Percentiles rank a stretch among this genome's conserved stretches.
Evolutionary conservation across 1,139 yeast genomes (phyloP).

Genomic region (Magnusiomyces tetraspermus): DNA sequence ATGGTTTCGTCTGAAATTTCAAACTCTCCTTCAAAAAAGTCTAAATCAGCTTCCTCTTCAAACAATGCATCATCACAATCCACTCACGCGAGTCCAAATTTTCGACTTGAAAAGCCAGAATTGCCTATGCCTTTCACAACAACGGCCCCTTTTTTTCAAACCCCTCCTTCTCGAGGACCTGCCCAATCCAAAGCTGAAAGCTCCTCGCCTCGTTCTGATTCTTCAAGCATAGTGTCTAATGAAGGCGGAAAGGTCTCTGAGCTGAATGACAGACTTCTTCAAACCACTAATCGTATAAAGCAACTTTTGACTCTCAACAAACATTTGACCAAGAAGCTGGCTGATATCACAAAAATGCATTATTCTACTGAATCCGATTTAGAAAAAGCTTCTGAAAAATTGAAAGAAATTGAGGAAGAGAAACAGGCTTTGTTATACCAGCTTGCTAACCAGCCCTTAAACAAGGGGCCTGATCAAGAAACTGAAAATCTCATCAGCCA

Average conservation of each 20-base stretch:
- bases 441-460: too few species aligned
- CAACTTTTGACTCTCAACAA: background rate
- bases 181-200: background rate
- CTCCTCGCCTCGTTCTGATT: background rate
- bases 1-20: background rate
- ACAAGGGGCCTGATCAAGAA: too few species aligned
- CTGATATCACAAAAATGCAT: background rate
- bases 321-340: background rate
- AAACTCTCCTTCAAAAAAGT: too few species aligned
- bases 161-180: background rate
- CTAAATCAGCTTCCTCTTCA: too few species aligned
- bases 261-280: background rate
- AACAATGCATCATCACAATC: background rate
- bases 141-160: background rate
- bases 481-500: background rate
- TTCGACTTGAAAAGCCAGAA: background rate
- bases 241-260: background rate
- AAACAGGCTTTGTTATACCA: background rate
- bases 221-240: background rate
- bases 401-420: background rate
- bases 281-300: background rate
- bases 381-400: background rate
- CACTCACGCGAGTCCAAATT: too few species aligned
- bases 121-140: background rate
- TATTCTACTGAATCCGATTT: background rate